These are phyloP conservation scores for Boeremia lycopersici DNA, from an alignment of 2,329 filamentous ascomycete genomes.

Conservation along the genomic window DNA sequence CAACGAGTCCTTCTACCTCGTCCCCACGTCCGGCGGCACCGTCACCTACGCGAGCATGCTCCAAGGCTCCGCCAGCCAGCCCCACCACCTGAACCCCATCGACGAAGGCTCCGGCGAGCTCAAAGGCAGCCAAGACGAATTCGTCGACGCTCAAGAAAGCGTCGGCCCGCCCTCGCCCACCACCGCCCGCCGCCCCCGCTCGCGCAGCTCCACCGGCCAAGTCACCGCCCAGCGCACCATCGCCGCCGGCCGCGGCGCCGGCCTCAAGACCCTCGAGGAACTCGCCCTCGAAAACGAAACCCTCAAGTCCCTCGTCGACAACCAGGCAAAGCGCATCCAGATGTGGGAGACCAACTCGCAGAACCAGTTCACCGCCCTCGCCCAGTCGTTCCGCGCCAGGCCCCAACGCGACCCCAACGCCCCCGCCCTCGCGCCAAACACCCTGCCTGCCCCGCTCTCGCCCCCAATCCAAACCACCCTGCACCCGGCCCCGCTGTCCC, in stretches of 20 bases:
- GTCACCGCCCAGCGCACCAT: constrained; percentile 38
- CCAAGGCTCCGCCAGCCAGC: constrained; percentile 37
- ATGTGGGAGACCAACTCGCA: constrained; percentile 93
- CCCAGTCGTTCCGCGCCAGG: constrained; percentile 70
- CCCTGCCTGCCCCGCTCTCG: constrained; percentile 27
- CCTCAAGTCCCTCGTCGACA: constrained; percentile 83
- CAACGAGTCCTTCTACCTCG: constrained; percentile 77
- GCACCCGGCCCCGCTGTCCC: not conserved
- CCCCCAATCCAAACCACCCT: constrained; percentile 15
- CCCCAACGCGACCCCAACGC: constrained; percentile 25
- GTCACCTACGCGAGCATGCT: constrained; percentile 93
- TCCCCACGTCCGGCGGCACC: constrained; percentile 88
- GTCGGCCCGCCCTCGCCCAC: constrained; percentile 55
- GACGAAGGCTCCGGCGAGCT: constrained; percentile 48
- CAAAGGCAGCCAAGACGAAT: constrained; percentile 66
- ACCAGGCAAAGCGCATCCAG: constrained; percentile 83
- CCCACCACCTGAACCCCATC: constrained; percentile 48
- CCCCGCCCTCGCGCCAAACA: constrained; percentile 34
- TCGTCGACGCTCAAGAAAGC: constrained; percentile 84
- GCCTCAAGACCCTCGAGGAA: constrained; percentile 80
- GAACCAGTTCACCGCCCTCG: constrained; percentile 81
- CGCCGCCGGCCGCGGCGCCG: constrained; percentile 41
- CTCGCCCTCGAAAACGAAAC: constrained; percentile 86
- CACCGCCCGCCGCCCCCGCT: constrained; percentile 41
- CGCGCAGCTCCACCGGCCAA: constrained; percentile 20